Percentiles rank a stretch among this genome's conserved stretches.
Conservation (phyloP, 139 green algal species). For the Auxenochlorella pyrenoidosa region DNA sequence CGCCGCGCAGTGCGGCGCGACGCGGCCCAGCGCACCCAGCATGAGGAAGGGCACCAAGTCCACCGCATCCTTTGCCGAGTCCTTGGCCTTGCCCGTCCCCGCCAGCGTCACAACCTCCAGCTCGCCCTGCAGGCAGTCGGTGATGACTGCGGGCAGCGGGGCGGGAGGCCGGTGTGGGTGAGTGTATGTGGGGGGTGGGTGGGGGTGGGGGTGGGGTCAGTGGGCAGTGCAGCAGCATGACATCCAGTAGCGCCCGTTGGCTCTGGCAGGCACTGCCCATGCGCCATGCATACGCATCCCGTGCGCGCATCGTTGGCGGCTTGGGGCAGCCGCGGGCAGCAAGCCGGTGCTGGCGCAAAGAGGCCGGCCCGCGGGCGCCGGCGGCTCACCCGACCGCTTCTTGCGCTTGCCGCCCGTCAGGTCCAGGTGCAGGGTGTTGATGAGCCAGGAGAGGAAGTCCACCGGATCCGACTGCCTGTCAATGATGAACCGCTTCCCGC, state of each 20-base stretch:
- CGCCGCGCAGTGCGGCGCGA: not conserved
- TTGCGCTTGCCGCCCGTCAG: constrained; percentile 88
- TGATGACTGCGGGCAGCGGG: constrained; percentile 74
- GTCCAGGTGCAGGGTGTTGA: constrained; percentile 93
- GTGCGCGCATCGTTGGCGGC: too few species aligned
- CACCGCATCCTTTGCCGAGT: constrained; percentile 1
- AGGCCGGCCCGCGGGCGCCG: not conserved
- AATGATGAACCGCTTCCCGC: constrained; percentile 89
- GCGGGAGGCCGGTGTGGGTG: too few species aligned
- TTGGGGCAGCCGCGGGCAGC: too few species aligned
- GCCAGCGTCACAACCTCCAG: constrained; percentile 88
- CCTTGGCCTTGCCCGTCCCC: constrained; percentile 77
- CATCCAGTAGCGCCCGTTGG: too few species aligned
- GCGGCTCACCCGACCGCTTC: constrained; percentile 44
- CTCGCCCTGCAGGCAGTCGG: constrained; percentile 92
- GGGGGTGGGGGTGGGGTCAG: not conserved
- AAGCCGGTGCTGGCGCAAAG: too few species aligned
- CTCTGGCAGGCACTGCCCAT: too few species aligned
- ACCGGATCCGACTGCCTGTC: constrained; percentile 88
- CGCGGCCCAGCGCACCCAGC: constrained; percentile 16
- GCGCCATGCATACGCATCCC: too few species aligned
- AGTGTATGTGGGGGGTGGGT: not conserved
- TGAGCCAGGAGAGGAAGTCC: constrained; percentile 93
- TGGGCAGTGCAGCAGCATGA: too few species aligned
- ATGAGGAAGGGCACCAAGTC: constrained; percentile 38